Conservation (phyloP, 2,329 filamentous ascomycete genomes). For the Cordyceps cicadae region DNA sequence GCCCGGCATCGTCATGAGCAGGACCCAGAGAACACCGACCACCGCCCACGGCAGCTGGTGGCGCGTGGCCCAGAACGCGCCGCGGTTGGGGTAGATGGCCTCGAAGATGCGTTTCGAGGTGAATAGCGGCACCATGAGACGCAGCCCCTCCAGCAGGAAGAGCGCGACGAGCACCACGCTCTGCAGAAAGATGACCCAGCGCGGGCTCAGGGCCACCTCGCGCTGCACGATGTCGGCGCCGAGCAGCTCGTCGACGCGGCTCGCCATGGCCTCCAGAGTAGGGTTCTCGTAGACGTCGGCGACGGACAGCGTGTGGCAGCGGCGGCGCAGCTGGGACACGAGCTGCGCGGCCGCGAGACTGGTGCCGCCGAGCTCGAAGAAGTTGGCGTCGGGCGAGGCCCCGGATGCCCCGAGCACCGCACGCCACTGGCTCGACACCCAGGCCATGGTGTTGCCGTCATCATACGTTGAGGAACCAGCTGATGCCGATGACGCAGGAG, state of each 20-base stretch:
- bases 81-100: neutral
- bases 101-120: slow-evolving; percentile 14
- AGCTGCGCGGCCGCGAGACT: slow-evolving; percentile 18
- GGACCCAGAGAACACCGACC: slow-evolving; percentile 12
- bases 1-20: slow-evolving; percentile 14
- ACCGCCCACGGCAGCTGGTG: slow-evolving; percentile 13
- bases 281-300: slow-evolving; percentile 18
- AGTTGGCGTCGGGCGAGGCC: slow-evolving; percentile 12
- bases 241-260: slow-evolving; percentile 15
- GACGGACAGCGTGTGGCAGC: slow-evolving; percentile 16
- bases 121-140: slow-evolving; percentile 12
- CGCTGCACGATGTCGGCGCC: slow-evolving; percentile 12
- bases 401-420: slow-evolving; percentile 14
- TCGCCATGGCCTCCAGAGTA: slow-evolving; percentile 13
- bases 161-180: slow-evolving; percentile 11
- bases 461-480: neutral
- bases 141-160: slow-evolving; percentile 12
- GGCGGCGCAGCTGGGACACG: slow-evolving; percentile 15
- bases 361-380: slow-evolving; percentile 18
- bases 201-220: slow-evolving; percentile 15
- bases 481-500: neutral
- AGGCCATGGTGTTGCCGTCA: slow-evolving; percentile 12
- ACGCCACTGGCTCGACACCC: slow-evolving; percentile 17
- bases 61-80: slow-evolving; percentile 12
- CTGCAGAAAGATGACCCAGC: slow-evolving; percentile 15